A percentile compares a stretch with the other conserved stretches of the same genome.
phyloP scores from a whole-genome alignment of 257 asterid genomes.

The Craterostigma plantagineum region DNA sequence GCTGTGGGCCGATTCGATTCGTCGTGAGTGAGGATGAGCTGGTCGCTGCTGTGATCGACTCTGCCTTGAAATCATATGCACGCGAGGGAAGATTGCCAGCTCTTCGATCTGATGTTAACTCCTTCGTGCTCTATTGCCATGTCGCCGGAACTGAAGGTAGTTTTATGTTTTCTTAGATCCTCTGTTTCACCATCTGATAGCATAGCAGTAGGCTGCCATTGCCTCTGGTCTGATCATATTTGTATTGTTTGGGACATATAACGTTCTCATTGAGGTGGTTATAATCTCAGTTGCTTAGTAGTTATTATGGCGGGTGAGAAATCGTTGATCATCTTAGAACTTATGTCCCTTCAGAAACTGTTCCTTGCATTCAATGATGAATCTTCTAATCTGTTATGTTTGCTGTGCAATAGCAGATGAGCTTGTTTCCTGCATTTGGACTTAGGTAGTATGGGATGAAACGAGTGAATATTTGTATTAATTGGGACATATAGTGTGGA shows the following conservation, averaged over 20 bases:
- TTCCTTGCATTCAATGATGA: too few relatives aligned
- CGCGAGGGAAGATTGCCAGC: constrained; percentile 85
- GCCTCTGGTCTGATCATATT: background rate
- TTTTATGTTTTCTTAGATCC: background rate
- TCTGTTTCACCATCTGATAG: background rate
- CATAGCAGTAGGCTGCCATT: background rate
- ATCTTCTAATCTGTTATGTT: too few relatives aligned
- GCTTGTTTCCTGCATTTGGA: background rate
- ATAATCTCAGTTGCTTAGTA: too few relatives aligned
- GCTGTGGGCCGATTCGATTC: constrained; percentile 6
- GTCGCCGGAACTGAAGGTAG: constrained; percentile 59
- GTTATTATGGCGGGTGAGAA: too few relatives aligned
- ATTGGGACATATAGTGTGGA: too few relatives aligned
- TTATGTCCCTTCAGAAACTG: too few relatives aligned
- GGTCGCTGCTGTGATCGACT: background rate
- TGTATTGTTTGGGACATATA: too few relatives aligned
- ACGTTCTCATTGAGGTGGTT: too few relatives aligned
- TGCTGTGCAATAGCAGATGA: background rate
- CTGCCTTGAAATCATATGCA: constrained; percentile 11
- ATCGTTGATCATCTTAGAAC: too few relatives aligned
- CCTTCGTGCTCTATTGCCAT: constrained; percentile 65
- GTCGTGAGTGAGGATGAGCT: constrained; percentile 5
- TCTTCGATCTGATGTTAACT: constrained; percentile 54
- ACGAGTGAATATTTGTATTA: too few relatives aligned
- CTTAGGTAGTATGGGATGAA: too few relatives aligned